Percentiles rank a stretch among this genome's conserved stretches.
These are phyloP conservation scores for Pythium sp. DNA, from an alignment of 352 stramenopile species.

Conservation along the genomic window DNA sequence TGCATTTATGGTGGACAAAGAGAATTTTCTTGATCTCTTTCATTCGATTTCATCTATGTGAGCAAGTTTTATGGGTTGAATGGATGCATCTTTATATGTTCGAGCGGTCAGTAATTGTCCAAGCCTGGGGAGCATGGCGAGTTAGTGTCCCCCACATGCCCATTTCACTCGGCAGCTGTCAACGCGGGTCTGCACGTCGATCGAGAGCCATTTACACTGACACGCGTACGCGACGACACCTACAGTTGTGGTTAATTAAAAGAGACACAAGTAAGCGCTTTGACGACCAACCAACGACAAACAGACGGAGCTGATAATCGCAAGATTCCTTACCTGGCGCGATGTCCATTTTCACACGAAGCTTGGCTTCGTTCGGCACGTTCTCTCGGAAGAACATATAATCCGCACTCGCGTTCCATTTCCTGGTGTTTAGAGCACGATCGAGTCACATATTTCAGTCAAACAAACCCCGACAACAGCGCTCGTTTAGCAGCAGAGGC, in stretches of 20 bases:
- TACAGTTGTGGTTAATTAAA: neutral
- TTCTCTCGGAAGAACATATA: slow-evolving; percentile 89
- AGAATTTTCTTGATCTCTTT: neutral
- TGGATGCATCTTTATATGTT: neutral
- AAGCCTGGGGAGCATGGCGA: neutral
- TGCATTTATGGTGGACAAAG: neutral
- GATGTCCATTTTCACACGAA: slow-evolving; percentile 61
- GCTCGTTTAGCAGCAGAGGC: neutral
- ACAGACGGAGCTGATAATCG: neutral
- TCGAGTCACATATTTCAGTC: neutral
- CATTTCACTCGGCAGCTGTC: slow-evolving; percentile 65
- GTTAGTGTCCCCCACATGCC: slow-evolving; percentile 64
- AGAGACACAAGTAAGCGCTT: neutral
- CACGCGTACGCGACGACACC: slow-evolving; percentile 63
- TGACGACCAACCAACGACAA: neutral
- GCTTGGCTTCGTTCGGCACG: slow-evolving; percentile 63
- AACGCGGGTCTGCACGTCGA: slow-evolving; percentile 43
- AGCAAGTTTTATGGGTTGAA: neutral
- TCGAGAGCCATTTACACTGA: slow-evolving; percentile 79
- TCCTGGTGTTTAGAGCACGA: slow-evolving; percentile 24
- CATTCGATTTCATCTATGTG: neutral
- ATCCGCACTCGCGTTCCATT: slow-evolving; percentile 65
- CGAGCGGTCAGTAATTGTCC: neutral
- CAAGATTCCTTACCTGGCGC: slow-evolving; percentile 20
- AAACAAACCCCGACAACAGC: neutral